A percentile compares a stretch with the other conserved stretches of the same genome.
Evolutionary conservation across 2,329 filamentous ascomycete genomes (phyloP).

Genomic region (Alternaria triticina): DNA sequence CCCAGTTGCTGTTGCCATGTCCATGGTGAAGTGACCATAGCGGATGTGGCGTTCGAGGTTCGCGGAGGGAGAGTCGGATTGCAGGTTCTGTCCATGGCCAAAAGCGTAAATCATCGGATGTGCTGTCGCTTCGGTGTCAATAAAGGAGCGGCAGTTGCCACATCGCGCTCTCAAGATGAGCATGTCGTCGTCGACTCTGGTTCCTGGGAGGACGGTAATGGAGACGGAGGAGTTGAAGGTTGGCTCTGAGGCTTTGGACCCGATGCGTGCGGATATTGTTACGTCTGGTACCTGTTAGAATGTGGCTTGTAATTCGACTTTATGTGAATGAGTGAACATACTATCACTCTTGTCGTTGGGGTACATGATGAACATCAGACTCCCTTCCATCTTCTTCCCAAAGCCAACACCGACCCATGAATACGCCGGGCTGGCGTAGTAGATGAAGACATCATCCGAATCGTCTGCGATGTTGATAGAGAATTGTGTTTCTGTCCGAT

Average conservation of each 20-base stretch:
- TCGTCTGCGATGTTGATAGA: constrained; percentile 43
- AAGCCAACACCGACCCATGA: constrained; percentile 56
- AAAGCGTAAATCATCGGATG: constrained; percentile 54
- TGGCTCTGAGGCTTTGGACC: constrained; percentile 46
- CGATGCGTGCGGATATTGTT: constrained; percentile 47
- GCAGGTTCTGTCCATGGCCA: constrained; percentile 38
- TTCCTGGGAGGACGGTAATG: constrained; percentile 39
- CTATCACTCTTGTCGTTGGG: constrained; percentile 43
- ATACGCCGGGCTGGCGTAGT: constrained; percentile 44
- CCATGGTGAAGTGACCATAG: constrained; percentile 52
- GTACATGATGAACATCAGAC: constrained; percentile 56
- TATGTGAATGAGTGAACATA: constrained; percentile 13
- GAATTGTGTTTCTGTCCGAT: constrained; percentile 44
- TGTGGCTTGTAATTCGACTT: not conserved
- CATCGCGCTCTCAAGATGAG: constrained; percentile 49
- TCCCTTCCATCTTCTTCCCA: constrained; percentile 51
- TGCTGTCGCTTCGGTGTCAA: constrained; percentile 38
- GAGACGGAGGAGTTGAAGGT: constrained; percentile 33
- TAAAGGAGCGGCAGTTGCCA: constrained; percentile 46
- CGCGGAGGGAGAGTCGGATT: constrained; percentile 40
- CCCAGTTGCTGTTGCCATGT: constrained; percentile 49
- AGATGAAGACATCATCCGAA: constrained; percentile 44
- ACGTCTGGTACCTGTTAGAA: constrained; percentile 35
- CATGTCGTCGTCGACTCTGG: constrained; percentile 43
- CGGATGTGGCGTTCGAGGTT: constrained; percentile 46